These are phyloP conservation scores for Trametes cingulata DNA, from an alignment of 768 basidiomycete genomes.

Conservation along the genomic window DNA sequence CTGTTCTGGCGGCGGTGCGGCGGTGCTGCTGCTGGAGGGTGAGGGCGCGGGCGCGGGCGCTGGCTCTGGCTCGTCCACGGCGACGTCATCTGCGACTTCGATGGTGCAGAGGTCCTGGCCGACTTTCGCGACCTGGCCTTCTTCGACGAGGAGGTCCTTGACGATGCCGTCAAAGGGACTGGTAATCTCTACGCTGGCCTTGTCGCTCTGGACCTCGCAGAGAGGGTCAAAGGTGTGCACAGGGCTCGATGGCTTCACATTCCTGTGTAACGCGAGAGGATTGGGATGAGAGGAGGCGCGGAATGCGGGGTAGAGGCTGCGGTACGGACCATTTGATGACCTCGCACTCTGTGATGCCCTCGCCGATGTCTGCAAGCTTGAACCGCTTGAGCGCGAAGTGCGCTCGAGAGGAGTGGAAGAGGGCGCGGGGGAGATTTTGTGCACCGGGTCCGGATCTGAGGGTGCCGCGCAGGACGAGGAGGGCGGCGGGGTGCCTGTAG, in stretches of 20 bases:
- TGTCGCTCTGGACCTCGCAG: constrained; percentile 89
- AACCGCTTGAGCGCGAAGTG: constrained; percentile 53
- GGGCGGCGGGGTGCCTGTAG: constrained; percentile 4
- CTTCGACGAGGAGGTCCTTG: constrained; percentile 69
- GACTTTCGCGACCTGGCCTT: constrained; percentile 84
- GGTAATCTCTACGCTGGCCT: constrained; percentile 89
- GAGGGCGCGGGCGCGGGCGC: neutral
- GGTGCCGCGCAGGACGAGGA: neutral
- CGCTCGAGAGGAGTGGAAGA: constrained; percentile 40
- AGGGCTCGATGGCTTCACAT: constrained; percentile 49
- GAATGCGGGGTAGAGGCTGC: neutral
- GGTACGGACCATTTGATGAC: constrained; percentile 69
- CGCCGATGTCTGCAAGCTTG: constrained; percentile 84
- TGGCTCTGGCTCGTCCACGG: constrained; percentile 20
- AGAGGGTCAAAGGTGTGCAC: constrained; percentile 70
- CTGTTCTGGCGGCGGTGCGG: neutral
- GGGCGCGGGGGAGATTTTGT: constrained; percentile 14
- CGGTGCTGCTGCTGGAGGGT: neutral
- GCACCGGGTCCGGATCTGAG: neutral
- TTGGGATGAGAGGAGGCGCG: constrained; percentile 1
- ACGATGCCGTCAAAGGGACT: constrained; percentile 81
- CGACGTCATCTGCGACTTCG: constrained; percentile 67
- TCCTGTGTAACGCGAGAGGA: constrained; percentile 46
- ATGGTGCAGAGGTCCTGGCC: constrained; percentile 77
- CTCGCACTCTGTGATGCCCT: constrained; percentile 91